Evolutionary conservation across 495 filamentous ascomycete genomes (phyloP).

Genomic region (Penicillium lividum): DNA sequence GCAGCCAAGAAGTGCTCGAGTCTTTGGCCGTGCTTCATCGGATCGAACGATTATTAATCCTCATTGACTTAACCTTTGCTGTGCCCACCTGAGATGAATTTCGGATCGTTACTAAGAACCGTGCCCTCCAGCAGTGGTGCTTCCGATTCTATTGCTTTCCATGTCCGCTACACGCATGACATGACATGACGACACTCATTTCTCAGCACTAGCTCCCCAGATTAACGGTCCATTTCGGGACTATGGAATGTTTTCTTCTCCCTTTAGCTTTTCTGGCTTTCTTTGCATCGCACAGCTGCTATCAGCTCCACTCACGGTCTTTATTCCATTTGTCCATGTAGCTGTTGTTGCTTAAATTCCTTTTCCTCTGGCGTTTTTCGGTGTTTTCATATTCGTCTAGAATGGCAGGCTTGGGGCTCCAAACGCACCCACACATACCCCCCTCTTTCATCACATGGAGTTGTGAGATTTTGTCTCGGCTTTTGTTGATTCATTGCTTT

Average conservation of each 20-base stretch:
- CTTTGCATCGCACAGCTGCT: not conserved
- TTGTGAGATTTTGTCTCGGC: slow-evolving; percentile 9
- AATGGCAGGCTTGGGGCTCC: slow-evolving; percentile 28
- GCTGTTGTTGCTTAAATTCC: slow-evolving; percentile 7
- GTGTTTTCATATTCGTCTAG: slow-evolving; percentile 19
- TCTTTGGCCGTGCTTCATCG: slow-evolving; percentile 9
- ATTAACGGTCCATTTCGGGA: not conserved
- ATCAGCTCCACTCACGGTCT: not conserved
- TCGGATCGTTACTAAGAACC: not conserved
- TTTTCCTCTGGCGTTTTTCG: slow-evolving; percentile 8
- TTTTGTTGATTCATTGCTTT: not conserved
- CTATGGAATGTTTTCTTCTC: not conserved
- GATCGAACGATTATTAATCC: slow-evolving; percentile 13
- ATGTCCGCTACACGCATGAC: slow-evolving; percentile 16
- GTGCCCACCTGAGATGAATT: not conserved
- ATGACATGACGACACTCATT: slow-evolving; percentile 1
- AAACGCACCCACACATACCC: slow-evolving; percentile 1
- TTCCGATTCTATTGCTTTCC: not conserved
- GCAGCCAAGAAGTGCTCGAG: not conserved
- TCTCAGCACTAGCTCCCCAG: not conserved
- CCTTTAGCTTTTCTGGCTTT: not conserved
- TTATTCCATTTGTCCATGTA: not conserved
- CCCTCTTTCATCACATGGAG: slow-evolving; percentile 3
- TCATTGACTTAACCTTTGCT: slow-evolving; percentile 13
- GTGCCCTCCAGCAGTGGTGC: slow-evolving; percentile 1